These are phyloP conservation scores for Talaromyces stipitatus DNA, from an alignment of 495 filamentous ascomycete genomes.

Conservation along the genomic window DNA sequence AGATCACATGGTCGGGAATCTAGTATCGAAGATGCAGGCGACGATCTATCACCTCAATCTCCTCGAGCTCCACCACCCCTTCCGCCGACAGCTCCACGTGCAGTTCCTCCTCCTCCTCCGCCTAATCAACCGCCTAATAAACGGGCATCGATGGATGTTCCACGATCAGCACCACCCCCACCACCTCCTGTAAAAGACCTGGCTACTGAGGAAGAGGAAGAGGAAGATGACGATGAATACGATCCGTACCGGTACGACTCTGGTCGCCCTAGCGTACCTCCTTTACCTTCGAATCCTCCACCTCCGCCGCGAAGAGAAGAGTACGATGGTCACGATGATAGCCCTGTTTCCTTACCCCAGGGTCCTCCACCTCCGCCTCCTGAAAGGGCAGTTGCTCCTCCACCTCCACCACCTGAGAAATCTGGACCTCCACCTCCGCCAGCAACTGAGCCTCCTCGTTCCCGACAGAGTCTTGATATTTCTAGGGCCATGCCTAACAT, in stretches of 20 bases:
- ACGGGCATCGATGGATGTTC: slow-evolving; percentile 12
- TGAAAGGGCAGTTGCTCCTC: slow-evolving; percentile 16
- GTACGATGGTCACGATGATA: slow-evolving; percentile 9
- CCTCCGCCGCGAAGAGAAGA: neutral
- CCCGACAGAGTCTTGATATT: slow-evolving; percentile 65
- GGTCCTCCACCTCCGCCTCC: slow-evolving; percentile 1
- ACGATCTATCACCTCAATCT: slow-evolving; percentile 43
- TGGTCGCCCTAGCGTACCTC: slow-evolving; percentile 18
- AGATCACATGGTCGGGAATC: slow-evolving; percentile 73
- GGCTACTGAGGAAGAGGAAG: slow-evolving; percentile 28
- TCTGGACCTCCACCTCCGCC: slow-evolving; percentile 9
- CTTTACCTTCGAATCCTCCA: slow-evolving; percentile 16
- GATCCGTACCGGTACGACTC: slow-evolving; percentile 64
- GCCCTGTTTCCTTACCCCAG: slow-evolving; percentile 32
- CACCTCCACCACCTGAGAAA: slow-evolving; percentile 16
- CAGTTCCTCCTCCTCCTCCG: slow-evolving; percentile 48
- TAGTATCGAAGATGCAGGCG: slow-evolving; percentile 56
- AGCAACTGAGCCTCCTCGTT: slow-evolving; percentile 30
- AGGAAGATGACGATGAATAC: slow-evolving; percentile 54
- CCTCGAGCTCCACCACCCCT: slow-evolving; percentile 49
- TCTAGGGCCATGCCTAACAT: slow-evolving; percentile 38
- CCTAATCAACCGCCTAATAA: slow-evolving; percentile 38
- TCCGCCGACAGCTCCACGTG: slow-evolving; percentile 44
- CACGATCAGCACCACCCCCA: slow-evolving; percentile 36
- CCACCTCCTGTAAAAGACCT: slow-evolving; percentile 49